Conservation (phyloP, 148 eudicot genomes). For the Limonium bicolor region DNA sequence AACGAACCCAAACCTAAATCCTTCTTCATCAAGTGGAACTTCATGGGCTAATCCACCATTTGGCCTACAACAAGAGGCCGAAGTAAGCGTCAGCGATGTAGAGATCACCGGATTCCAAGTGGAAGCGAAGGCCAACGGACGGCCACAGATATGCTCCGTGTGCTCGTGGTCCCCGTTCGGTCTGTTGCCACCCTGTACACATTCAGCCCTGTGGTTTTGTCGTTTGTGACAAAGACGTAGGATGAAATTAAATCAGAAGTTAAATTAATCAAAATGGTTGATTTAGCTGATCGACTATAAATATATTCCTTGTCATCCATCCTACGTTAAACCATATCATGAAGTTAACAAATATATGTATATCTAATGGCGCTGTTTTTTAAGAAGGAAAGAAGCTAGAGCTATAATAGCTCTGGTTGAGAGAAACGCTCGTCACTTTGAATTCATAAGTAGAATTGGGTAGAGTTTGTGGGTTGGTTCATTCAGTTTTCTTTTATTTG, state of each 20-base stretch:
- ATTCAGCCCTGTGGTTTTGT: background rate
- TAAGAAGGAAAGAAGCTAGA: too few species aligned
- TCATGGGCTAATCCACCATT: slow-evolving; percentile 51
- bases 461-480: too few species aligned
- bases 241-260: background rate
- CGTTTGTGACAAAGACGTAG: background rate
- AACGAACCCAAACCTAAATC: slow-evolving; percentile 33
- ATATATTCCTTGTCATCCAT: background rate
- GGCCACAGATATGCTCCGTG: slow-evolving; percentile 55
- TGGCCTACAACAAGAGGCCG: slow-evolving; percentile 71
- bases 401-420: too few species aligned
- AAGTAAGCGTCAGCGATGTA: slow-evolving; percentile 71
- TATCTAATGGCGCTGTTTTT: too few species aligned
- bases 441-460: too few species aligned
- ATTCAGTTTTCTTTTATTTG: too few species aligned
- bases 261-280: background rate
- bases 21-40: slow-evolving; percentile 30
- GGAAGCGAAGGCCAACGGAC: slow-evolving; percentile 71
- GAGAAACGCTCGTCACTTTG: too few species aligned
- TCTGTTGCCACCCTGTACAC: slow-evolving; percentile 29
- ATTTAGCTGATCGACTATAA: background rate
- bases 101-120: slow-evolving; percentile 40
- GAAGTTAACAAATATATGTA: too few species aligned
- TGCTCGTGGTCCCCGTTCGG: slow-evolving; percentile 19
- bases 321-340: background rate